Base-by-base conservation (phyloP, 2,329 filamentous ascomycete genomes). In the Arachnopeziza araneosa region DNA sequence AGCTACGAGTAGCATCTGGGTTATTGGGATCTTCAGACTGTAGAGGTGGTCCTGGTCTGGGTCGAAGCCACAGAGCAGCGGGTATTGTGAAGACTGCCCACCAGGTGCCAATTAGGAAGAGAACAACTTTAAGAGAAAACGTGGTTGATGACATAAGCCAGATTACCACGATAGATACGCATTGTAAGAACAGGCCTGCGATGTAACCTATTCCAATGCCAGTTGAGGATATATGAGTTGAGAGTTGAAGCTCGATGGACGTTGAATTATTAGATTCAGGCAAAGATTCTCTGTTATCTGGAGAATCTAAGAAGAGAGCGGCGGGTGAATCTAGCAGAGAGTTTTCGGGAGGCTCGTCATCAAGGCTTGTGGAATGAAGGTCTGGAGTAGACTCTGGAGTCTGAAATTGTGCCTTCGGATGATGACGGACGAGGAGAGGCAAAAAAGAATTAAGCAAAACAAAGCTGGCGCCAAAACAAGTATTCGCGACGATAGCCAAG, bases 401-500 rank as follows among this genome's bases (percentile, higher is more conserved):
- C 22, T 60, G 61, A 52, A 68, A 70, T 62, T 72, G 70, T 24
- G 68, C 62, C 55, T 66, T 69, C 2, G 71, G 88, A 73, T 98
- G 92, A 71, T 96, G 86, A 53, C 93, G 85, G 60, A 98, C 95
- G 10, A 99, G 81, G 9, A 99, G 79, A 0, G 95, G 95, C 51
- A 99, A 78, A 70, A 97, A 99, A 0, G 93, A 96, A 76, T 99
- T 99, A 52, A 99, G 78, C 14, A 99, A 81, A 2, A 99, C 95
- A 73, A 96, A 98, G 0, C 92, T 96, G 19, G 93, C 92, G 23
- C 95, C 95, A 71, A 97, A 96, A 52, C 91, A 93, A 1, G 91
- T 96, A 73, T 98, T 98, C 44, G 93, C 90, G 55, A 98, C 79
- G 65, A 98, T 91, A 30, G 95, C 93, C 61, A 96, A 80, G 1